Percentiles rank a stretch among this genome's conserved stretches.
Conservation (phyloP, 2,329 filamentous ascomycete species). For the Cadophora sp. region DNA sequence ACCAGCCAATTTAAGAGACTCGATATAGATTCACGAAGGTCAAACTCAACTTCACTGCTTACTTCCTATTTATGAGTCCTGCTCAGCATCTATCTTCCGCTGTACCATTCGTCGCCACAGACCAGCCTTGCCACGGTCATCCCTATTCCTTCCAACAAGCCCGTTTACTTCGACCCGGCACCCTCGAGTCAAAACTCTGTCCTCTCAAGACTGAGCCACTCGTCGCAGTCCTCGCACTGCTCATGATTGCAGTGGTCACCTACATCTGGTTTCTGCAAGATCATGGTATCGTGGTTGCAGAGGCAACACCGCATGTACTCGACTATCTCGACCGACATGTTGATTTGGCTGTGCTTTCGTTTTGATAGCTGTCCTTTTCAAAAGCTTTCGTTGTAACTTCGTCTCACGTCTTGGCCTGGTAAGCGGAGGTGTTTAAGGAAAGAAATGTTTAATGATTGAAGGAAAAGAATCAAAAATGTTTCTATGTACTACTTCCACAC, state of each 20-base stretch:
- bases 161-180: not conserved
- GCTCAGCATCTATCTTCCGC: no score
- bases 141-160: not conserved
- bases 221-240: not conserved
- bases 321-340: not conserved
- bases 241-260: not conserved
- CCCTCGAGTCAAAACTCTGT: not conserved
- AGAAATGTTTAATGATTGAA: no score
- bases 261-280: not conserved
- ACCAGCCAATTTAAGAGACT: not conserved
- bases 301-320: not conserved
- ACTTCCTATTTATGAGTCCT: no score
- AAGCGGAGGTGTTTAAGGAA: no score
- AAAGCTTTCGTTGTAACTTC: no score
- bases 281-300: not conserved
- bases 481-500: not conserved
- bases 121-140: no score
- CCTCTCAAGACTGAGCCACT: not conserved
- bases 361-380: no score
- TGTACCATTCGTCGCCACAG: not conserved
- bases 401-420: no score
- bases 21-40: not conserved
- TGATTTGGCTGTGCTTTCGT: not conserved
- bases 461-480: no score
- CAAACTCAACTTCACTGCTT: no score